phyloP scores from a whole-genome alignment of 2,329 filamentous ascomycete genomes.

The Aureobasidium sp. region DNA sequence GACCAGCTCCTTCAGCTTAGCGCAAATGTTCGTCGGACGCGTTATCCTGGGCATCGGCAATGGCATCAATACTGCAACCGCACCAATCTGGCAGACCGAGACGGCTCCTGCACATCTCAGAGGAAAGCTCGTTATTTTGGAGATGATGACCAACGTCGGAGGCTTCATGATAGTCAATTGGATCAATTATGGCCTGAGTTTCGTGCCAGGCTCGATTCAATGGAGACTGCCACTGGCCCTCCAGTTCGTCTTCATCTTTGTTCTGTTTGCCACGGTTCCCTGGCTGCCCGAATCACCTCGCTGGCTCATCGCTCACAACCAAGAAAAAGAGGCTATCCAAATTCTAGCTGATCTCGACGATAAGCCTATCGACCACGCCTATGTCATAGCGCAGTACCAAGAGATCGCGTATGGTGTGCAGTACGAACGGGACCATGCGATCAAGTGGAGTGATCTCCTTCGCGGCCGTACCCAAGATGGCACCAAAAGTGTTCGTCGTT shows the following conservation, averaged over 20 bases:
- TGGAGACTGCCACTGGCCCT: constrained; percentile 56
- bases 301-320: constrained; percentile 53
- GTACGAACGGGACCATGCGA: constrained; percentile 56
- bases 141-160: constrained; percentile 56
- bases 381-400: constrained; percentile 46
- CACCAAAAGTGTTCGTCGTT: constrained; percentile 55
- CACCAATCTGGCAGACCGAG: constrained; percentile 58
- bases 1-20: constrained; percentile 48
- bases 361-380: constrained; percentile 49
- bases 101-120: constrained; percentile 49
- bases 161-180: constrained; percentile 57
- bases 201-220: constrained; percentile 43
- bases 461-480: constrained; percentile 52
- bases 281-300: constrained; percentile 54
- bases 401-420: constrained; percentile 50
- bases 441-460: constrained; percentile 57
- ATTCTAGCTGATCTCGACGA: constrained; percentile 56
- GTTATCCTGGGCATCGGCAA: constrained; percentile 56
- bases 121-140: constrained; percentile 38
- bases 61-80: constrained; percentile 57
- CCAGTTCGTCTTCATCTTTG: constrained; percentile 56
- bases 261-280: constrained; percentile 50
- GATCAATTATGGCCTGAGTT: constrained; percentile 49
- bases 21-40: constrained; percentile 57
- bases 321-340: constrained; percentile 51